These are phyloP conservation scores for Claviceps humidiphila DNA, from an alignment of 2,329 filamentous ascomycete genomes.

Conservation along the genomic window DNA sequence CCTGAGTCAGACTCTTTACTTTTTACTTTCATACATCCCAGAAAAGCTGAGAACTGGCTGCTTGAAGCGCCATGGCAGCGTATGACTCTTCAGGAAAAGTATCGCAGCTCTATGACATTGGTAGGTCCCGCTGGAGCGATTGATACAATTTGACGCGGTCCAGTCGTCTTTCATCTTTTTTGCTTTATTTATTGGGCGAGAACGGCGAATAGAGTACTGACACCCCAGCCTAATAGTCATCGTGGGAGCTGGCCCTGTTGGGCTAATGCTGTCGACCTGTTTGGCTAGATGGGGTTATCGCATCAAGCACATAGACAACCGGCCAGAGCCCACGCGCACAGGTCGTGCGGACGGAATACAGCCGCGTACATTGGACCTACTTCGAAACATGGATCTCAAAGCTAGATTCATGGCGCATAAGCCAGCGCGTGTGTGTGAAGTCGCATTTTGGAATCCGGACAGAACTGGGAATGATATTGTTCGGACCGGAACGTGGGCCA, in stretches of 20 bases:
- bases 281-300: slow-evolving; percentile 87
- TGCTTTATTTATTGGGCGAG: no score
- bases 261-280: slow-evolving; percentile 75
- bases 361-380: slow-evolving; percentile 72
- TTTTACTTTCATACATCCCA: no score
- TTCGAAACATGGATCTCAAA: slow-evolving; percentile 84
- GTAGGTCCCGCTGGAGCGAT: slow-evolving; percentile 16
- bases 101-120: slow-evolving; percentile 29
- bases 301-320: slow-evolving; percentile 90
- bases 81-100: neutral
- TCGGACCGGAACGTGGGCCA: slow-evolving; percentile 66
- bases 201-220: neutral
- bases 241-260: slow-evolving; percentile 78
- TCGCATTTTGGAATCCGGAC: slow-evolving; percentile 59
- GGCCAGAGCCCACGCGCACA: slow-evolving; percentile 69
- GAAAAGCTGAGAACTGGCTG: neutral
- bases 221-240: slow-evolving; percentile 46
- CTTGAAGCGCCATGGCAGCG: neutral
- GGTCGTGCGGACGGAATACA: slow-evolving; percentile 88
- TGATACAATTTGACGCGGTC: neutral
- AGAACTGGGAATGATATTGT: slow-evolving; percentile 42
- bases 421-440: slow-evolving; percentile 73
- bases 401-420: slow-evolving; percentile 75
- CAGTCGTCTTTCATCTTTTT: neutral
- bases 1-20: neutral